Evolutionary conservation across 2,329 filamentous ascomycete species (phyloP).

Genomic region (Trichoderma atroviride): DNA sequence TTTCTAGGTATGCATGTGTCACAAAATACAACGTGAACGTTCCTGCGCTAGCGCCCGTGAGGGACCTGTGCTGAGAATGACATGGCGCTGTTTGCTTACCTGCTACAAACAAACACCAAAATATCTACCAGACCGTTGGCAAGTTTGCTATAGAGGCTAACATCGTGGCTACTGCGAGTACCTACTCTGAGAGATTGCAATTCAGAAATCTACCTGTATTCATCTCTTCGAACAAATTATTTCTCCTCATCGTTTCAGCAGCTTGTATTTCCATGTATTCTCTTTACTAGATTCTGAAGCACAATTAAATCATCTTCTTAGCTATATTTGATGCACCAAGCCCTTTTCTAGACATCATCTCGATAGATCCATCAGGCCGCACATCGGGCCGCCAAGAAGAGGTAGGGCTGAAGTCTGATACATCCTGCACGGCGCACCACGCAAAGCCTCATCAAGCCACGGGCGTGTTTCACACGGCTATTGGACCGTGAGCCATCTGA

Average conservation of each 20-base stretch:
- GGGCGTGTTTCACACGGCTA: background rate
- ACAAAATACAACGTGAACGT: constrained; percentile 17
- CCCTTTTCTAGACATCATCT: background rate
- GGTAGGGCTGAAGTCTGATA: background rate
- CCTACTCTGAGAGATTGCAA: background rate
- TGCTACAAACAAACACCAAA: background rate
- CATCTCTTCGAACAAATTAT: background rate
- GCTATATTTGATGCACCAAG: background rate
- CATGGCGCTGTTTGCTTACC: background rate
- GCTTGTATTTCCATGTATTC: too few species aligned
- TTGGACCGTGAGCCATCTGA: background rate
- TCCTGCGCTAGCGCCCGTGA: constrained; percentile 13
- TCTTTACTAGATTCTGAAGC: too few species aligned
- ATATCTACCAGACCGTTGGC: background rate
- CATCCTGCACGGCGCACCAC: background rate
- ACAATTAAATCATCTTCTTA: too few species aligned
- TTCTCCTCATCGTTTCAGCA: too few species aligned
- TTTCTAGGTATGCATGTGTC: background rate
- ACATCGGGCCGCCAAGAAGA: background rate
- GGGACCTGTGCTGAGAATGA: background rate
- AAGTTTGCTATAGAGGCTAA: background rate
- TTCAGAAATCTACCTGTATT: too few species aligned
- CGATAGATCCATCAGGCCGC: background rate
- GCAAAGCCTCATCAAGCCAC: background rate
- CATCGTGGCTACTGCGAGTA: background rate